Base-by-base conservation (phyloP, 1,284 basidiomycete species). In the Malassezia psittaci region DNA sequence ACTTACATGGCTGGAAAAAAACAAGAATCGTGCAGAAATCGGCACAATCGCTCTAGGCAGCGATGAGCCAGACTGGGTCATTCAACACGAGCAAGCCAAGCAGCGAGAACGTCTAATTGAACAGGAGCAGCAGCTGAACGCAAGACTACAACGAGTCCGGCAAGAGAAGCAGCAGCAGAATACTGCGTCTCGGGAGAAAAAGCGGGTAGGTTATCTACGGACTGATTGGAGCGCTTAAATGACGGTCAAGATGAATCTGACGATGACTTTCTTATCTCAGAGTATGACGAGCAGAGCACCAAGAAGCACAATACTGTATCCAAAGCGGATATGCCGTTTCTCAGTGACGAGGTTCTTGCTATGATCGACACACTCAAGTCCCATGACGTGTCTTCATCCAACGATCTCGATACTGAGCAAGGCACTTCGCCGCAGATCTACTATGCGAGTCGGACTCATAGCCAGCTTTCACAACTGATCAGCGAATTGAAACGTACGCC, bases 401-500 rank as follows among this genome's bases (percentile, higher is more conserved):
- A 15, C 15, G 24, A n/a, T 29, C 4, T 29, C 10, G 43, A 46
- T 6, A 36, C 37, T 7, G 36, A 12, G 13, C 80, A 64, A 29
- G 24, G 24, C 38, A 67, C 64, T 10, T 59, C 53, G 15, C 73
- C 70, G 18, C 63, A 73, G 32, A 84, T 98, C 52, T 91, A 85
- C 72, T 96, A 91, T 72, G 87, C 90, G 0, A 96, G 91, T 0
- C 81, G 94, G 32, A 98, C 93, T 0, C 93, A 98, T 76, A 90
- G 88, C 2, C 93, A 98, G 70, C 82, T 98, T 2, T 81, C 88
- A 1, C 93, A 98, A 73, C 82, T 96, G 12, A 80, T 93, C 11
- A 83, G 85, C 5, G 94, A 98, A 75, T 79, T 96, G 8, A 80
- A 80, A 37, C 88, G 85, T 68, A 83, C 88, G 3, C 79, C 79